Percentiles rank a stretch among this genome's conserved stretches.
Evolutionary conservation across 768 basidiomycete genomes (phyloP).

Genomic region (Tylopilus sp.): DNA sequence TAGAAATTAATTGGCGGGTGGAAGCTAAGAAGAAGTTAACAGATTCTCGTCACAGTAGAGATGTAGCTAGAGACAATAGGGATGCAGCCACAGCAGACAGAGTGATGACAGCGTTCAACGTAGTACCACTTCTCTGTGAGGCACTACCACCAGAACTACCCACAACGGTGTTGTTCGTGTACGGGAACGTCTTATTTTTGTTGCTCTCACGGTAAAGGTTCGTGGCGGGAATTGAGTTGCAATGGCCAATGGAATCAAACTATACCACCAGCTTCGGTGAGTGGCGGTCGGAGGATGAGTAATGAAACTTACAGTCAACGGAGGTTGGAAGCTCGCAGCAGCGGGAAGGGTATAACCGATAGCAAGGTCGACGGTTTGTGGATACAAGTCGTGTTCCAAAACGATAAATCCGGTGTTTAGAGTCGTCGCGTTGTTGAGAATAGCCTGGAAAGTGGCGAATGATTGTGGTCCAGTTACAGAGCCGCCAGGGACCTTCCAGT

Average conservation of each 20-base stretch:
- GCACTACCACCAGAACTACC: conserved; percentile 3
- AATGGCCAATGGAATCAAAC: conserved; percentile 76
- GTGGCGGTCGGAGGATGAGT: neutral
- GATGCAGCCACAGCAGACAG: conserved; percentile 9
- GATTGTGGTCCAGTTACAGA: conserved; percentile 62
- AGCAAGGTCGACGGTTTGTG: conserved; percentile 87
- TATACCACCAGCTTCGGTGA: conserved; percentile 21
- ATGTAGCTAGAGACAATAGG: conserved; percentile 10
- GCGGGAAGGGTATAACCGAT: conserved; percentile 80
- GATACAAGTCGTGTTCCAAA: conserved; percentile 81
- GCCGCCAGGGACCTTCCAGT: conserved; percentile 88
- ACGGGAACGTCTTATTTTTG: conserved; percentile 65
- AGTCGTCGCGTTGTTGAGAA: conserved; percentile 65
- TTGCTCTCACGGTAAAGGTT: conserved; percentile 87
- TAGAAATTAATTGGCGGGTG: conserved; percentile 22
- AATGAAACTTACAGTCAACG: conserved; percentile 51
- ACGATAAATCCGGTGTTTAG: conserved; percentile 79
- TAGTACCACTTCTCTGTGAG: conserved; percentile 2
- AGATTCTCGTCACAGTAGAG: conserved; percentile 15
- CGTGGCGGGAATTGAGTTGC: conserved; percentile 56
- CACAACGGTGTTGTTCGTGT: conserved; percentile 33
- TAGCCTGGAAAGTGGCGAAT: conserved; percentile 64
- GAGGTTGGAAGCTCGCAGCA: conserved; percentile 62
- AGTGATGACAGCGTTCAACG: conserved; percentile 16
- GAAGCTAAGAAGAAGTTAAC: conserved; percentile 6